phyloP scores from a whole-genome alignment of 176 grass and related monocot species.

The Dactylis glomerata region DNA sequence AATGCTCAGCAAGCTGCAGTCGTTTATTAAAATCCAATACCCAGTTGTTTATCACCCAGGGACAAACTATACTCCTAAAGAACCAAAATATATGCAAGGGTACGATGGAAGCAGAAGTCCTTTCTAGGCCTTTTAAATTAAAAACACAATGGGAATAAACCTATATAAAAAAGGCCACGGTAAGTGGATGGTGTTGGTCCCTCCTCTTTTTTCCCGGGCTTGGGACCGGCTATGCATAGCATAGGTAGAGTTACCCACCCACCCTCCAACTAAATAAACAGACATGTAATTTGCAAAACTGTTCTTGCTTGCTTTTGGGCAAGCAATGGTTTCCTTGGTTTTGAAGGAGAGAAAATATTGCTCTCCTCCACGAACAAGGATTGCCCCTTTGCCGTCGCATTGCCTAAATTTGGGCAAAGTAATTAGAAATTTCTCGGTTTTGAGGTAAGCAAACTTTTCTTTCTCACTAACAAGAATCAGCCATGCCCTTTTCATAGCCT shows the following conservation, averaged over 20 bases:
- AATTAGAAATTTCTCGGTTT: background rate
- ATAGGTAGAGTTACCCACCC: conserved; percentile 4
- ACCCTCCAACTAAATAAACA: background rate
- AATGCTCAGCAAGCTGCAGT: background rate
- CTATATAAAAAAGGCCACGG: background rate
- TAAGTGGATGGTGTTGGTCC: background rate
- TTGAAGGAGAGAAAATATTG: background rate
- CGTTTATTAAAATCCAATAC: background rate
- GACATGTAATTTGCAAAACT: no score
- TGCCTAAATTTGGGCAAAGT: background rate
- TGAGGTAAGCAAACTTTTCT: no score
- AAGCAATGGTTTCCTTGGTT: no score
- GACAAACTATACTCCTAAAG: background rate
- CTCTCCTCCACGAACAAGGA: background rate
- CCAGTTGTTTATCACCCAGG: background rate
- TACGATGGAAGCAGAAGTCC: background rate
- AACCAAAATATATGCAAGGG: background rate
- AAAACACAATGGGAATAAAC: background rate
- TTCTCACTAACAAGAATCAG: no score
- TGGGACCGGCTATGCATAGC: background rate
- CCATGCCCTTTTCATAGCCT: no score
- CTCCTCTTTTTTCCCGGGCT: background rate
- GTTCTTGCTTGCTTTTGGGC: no score
- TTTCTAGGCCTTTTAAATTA: background rate
- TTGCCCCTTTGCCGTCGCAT: background rate